Percentiles rank a stretch among this genome's conserved stretches.
These are phyloP conservation scores for Coniochaeta sp. DNA, from an alignment of 2,329 filamentous ascomycete genomes.

Conservation along the genomic window DNA sequence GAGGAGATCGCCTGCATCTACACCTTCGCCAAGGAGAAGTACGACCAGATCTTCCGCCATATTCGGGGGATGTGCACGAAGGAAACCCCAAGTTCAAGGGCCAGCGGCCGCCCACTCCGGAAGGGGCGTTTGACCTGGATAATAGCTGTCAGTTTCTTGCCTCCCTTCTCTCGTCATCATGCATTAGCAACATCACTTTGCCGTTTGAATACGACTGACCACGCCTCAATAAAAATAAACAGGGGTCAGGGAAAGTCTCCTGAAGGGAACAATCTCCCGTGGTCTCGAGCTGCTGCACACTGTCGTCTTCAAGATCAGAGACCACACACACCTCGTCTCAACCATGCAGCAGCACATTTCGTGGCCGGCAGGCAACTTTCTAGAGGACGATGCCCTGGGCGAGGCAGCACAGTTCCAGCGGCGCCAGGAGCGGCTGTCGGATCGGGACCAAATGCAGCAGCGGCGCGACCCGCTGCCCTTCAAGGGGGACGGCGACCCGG, in stretches of 20 bases:
- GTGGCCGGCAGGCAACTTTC: not conserved
- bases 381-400: not conserved
- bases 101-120: slow-evolving; percentile 1
- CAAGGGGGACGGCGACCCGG: slow-evolving; percentile 4
- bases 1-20: slow-evolving; percentile 10
- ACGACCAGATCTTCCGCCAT: not conserved
- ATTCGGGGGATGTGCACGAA: slow-evolving; percentile 5
- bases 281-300: slow-evolving; percentile 4
- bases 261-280: not conserved
- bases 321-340: slow-evolving; percentile 18
- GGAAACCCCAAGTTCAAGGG: slow-evolving; percentile 5
- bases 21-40: not conserved
- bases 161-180: too few relatives aligned
- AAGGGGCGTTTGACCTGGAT: slow-evolving; percentile 2
- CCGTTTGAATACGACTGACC: not conserved
- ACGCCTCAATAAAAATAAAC: not conserved
- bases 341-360: slow-evolving; percentile 17
- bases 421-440: not conserved
- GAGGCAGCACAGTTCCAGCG: not conserved
- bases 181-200: not conserved
- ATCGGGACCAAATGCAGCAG: slow-evolving; percentile 5
- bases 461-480: slow-evolving; percentile 6
- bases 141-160: not conserved
- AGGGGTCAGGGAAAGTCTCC: not conserved
- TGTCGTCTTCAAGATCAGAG: slow-evolving; percentile 2